Evolutionary conservation across 371 early-diverging fungal genomes (phyloP).

Genomic region (Apophysomyces variabilis): DNA sequence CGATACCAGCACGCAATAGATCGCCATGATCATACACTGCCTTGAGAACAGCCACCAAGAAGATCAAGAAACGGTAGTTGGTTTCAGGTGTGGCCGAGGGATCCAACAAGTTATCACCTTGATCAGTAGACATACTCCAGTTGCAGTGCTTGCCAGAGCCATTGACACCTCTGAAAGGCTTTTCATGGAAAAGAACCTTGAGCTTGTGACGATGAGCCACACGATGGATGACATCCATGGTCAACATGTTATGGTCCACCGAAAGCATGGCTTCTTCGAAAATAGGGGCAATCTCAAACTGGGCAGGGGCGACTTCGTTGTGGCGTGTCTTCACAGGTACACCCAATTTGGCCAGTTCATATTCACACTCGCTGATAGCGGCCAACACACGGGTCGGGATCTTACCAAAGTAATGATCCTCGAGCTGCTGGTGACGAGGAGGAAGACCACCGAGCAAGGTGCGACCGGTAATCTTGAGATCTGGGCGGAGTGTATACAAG

Average conservation of each 20-base stretch:
- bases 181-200: slow-evolving; percentile 97
- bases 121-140: slow-evolving; percentile 96
- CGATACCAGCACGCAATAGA: slow-evolving; percentile 79
- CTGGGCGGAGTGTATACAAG: slow-evolving; percentile 91
- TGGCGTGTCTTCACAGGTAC: slow-evolving; percentile 98
- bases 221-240: slow-evolving; percentile 96
- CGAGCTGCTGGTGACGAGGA: slow-evolving; percentile 97
- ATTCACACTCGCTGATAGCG: slow-evolving; percentile 90
- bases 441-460: slow-evolving; percentile 93
- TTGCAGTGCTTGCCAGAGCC: slow-evolving; percentile 99
- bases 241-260: slow-evolving; percentile 98
- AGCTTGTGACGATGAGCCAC: slow-evolving; percentile 97
- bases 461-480: slow-evolving; percentile 95
- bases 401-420: slow-evolving; percentile 98
- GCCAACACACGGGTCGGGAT: slow-evolving; percentile 94
- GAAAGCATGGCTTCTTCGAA: slow-evolving; percentile 96
- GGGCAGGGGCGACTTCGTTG: slow-evolving; percentile 99
- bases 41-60: slow-evolving; percentile 89
- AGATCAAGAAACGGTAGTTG: slow-evolving; percentile 95
- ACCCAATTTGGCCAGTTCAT: slow-evolving; percentile 92
- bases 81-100: slow-evolving; percentile 92
- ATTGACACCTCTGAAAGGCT: slow-evolving; percentile 98
- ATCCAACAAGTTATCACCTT: slow-evolving; percentile 94
- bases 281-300: slow-evolving; percentile 97
- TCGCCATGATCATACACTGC: slow-evolving; percentile 90